phyloP scores from a whole-genome alignment of 2,329 filamentous ascomycete genomes.

The Penicillium sp. region DNA sequence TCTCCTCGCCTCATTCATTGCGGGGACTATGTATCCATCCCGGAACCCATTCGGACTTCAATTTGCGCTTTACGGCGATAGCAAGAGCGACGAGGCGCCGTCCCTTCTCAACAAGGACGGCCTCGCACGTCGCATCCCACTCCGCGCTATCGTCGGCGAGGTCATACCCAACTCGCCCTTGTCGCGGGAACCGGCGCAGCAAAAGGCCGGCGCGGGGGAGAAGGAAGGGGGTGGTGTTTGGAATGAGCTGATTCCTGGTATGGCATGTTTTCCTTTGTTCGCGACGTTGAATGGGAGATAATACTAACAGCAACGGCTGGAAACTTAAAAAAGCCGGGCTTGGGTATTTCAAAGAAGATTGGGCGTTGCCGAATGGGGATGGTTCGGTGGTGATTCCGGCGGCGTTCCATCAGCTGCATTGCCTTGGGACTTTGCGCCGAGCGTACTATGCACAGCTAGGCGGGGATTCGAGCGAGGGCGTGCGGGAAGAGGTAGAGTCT shows the following conservation, averaged over 20 bases:
- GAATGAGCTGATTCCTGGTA: neutral
- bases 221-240: neutral
- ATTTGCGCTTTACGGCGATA: neutral
- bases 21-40: neutral
- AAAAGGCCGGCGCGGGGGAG: too few relatives aligned
- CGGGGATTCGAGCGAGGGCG: neutral
- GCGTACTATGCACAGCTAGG: neutral
- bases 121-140: neutral
- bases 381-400: neutral
- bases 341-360: neutral
- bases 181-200: neutral
- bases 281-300: neutral
- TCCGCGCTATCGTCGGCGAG: neutral
- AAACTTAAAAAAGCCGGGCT: neutral
- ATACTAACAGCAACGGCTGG: neutral
- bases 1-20: neutral
- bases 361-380: neutral
- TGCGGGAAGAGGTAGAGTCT: neutral
- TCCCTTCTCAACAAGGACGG: neutral
- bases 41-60: neutral
- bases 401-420: neutral
- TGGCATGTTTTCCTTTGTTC: neutral
- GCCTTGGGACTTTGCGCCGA: neutral
- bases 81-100: neutral
- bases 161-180: neutral